Percentiles rank a stretch among this genome's conserved stretches.
Evolutionary conservation across 2,329 filamentous ascomycete genomes (phyloP).

Genomic region (Huntiella decipiens): DNA sequence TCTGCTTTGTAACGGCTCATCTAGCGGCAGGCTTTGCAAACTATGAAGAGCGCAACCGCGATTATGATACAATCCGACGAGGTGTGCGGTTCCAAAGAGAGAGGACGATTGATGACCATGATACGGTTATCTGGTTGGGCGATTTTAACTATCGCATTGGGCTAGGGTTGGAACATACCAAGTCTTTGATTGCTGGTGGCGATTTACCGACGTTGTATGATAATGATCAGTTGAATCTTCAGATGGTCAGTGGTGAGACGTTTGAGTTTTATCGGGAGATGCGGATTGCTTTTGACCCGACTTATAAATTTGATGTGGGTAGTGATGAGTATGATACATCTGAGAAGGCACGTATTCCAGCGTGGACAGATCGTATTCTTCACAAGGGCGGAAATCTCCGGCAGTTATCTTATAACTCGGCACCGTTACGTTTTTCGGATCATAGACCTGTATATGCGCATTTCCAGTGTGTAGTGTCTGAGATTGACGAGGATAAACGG

Average conservation of each 20-base stretch:
- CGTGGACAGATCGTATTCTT: constrained; percentile 90
- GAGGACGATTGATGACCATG: constrained; percentile 77
- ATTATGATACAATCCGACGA: constrained; percentile 75
- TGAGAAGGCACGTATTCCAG: constrained; percentile 87
- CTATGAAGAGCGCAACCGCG: constrained; percentile 86
- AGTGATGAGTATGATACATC: constrained; percentile 83
- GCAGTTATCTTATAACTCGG: constrained; percentile 66
- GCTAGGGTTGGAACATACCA: constrained; percentile 57
- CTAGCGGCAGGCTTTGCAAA: constrained; percentile 90
- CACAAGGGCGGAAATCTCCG: constrained; percentile 68
- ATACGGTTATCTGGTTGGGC: constrained; percentile 78
- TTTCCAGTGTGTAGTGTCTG: constrained; percentile 67
- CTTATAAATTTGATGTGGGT: constrained; percentile 87
- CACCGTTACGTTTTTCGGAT: constrained; percentile 75
- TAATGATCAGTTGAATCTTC: constrained; percentile 88
- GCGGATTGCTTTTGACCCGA: constrained; percentile 72
- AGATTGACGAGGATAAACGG: constrained; percentile 57
- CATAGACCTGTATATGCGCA: constrained; percentile 87
- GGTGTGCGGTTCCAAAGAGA: constrained; percentile 85
- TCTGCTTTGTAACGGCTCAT: constrained; percentile 94
- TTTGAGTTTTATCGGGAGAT: constrained; percentile 89
- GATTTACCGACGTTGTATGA: constrained; percentile 70
- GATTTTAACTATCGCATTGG: constrained; percentile 98
- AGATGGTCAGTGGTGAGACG: constrained; percentile 82
- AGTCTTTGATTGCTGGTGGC: constrained; percentile 49